Percentiles rank a stretch among this genome's conserved stretches.
phyloP scores from a whole-genome alignment of 2,329 filamentous ascomycete genomes.

The Epichloe amarillans region DNA sequence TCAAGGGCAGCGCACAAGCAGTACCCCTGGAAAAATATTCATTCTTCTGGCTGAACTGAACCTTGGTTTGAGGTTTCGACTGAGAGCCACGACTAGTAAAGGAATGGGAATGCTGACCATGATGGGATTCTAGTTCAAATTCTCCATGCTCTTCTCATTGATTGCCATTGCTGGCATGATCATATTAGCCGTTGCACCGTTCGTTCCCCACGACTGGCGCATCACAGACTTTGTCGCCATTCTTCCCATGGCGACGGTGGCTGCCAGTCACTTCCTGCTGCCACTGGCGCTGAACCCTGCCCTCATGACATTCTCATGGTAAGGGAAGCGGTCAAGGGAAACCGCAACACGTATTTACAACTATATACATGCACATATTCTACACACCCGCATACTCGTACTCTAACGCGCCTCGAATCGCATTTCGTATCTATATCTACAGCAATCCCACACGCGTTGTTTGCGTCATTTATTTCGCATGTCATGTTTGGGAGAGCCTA shows the following conservation, averaged over 20 bases:
- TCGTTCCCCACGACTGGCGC: constrained; percentile 51
- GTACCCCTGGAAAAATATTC: too few species aligned
- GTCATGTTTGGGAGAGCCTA: neutral
- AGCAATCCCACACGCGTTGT: neutral
- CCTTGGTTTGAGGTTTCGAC: constrained; percentile 4
- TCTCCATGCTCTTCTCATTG: constrained; percentile 49
- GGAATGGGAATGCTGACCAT: constrained; percentile 9
- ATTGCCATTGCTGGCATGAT: constrained; percentile 48
- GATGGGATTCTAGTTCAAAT: constrained; percentile 49
- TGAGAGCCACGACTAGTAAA: neutral
- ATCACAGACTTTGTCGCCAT: constrained; percentile 65
- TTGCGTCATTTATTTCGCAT: neutral
- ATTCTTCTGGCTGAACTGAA: constrained; percentile 8
- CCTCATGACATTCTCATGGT: constrained; percentile 69
- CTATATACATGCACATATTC: neutral
- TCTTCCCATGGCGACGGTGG: constrained; percentile 60
- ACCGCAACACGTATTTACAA: neutral
- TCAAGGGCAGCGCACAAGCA: too few species aligned
- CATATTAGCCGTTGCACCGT: constrained; percentile 47
- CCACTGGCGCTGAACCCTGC: constrained; percentile 67
- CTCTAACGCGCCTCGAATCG: neutral
- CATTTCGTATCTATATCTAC: neutral
- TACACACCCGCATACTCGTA: neutral
- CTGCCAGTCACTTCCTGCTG: constrained; percentile 54
- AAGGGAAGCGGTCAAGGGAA: constrained; percentile 12